Conservation (phyloP, 495 filamentous ascomycete genomes). For the Penicillium steckii region DNA sequence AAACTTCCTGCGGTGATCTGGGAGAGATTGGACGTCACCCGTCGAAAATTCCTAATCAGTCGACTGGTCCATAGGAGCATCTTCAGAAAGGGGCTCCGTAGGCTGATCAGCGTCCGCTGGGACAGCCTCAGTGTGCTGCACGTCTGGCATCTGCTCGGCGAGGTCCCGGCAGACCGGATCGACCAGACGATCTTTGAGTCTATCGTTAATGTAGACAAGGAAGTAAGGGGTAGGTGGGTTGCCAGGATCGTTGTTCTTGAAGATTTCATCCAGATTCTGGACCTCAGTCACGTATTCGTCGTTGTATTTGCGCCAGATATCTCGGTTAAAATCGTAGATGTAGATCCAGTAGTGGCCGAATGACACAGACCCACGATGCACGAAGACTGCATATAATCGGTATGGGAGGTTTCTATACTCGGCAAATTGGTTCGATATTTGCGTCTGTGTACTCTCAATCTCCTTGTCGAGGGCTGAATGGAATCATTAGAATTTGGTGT, state of each 20-base stretch:
- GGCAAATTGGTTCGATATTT: constrained; percentile 63
- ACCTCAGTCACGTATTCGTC: constrained; percentile 77
- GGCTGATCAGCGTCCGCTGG: constrained; percentile 23
- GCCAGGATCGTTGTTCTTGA: constrained; percentile 56
- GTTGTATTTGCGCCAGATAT: constrained; percentile 92
- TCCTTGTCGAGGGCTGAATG: constrained; percentile 46
- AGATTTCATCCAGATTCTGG: constrained; percentile 60
- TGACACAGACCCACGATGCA: constrained; percentile 69
- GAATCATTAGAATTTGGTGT: constrained; percentile 9
- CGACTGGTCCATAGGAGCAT: constrained; percentile 32
- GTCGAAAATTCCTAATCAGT: constrained; percentile 25
- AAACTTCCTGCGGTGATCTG: too few species aligned
- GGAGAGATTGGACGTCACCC: neutral
- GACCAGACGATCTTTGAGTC: constrained; percentile 59
- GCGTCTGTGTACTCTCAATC: constrained; percentile 47
- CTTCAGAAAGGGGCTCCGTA: constrained; percentile 10
- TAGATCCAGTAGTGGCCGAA: constrained; percentile 97
- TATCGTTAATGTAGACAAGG: constrained; percentile 76
- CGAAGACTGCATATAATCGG: constrained; percentile 87
- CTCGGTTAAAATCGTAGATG: constrained; percentile 80
- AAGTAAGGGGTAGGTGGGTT: constrained; percentile 81
- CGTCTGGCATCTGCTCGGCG: constrained; percentile 19
- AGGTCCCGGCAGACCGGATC: constrained; percentile 56
- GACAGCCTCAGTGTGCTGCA: constrained; percentile 1
- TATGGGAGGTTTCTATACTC: constrained; percentile 62